Conservation (phyloP, 2,329 filamentous ascomycete species). For the Verticillium klebahnii region DNA sequence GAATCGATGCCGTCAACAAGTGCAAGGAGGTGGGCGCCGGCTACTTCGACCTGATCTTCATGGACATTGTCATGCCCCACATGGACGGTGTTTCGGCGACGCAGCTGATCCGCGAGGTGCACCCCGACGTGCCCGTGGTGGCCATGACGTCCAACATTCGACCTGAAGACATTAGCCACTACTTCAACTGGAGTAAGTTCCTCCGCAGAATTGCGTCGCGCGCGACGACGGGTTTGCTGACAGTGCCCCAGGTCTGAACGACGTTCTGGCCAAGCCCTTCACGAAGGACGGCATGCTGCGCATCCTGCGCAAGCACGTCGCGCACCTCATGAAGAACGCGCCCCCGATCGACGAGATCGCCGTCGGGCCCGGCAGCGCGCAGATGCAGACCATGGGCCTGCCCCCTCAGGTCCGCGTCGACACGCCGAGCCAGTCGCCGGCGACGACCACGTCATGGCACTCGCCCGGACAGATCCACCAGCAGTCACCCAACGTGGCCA, state of each 20-base stretch:
- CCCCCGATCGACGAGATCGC: constrained; percentile 40
- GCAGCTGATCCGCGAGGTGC: constrained; percentile 84
- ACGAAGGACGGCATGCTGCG: constrained; percentile 81
- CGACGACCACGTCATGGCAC: constrained; percentile 41
- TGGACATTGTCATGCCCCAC: constrained; percentile 97
- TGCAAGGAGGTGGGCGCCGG: constrained; percentile 49
- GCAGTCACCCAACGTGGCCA: constrained; percentile 35
- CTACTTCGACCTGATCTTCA: constrained; percentile 67
- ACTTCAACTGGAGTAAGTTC: constrained; percentile 59
- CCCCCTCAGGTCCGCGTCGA: constrained; percentile 43
- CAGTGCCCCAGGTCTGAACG: constrained; percentile 75
- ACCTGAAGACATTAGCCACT: constrained; percentile 93
- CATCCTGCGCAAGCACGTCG: constrained; percentile 83
- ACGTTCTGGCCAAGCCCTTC: constrained; percentile 94
- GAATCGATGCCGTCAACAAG: constrained; percentile 86
- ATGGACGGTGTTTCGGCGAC: constrained; percentile 93
- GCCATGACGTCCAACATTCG: constrained; percentile 99
- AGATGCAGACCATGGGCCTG: constrained; percentile 29
- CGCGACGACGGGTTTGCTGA: not conserved
- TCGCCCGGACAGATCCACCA: constrained; percentile 50
- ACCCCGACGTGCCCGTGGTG: constrained; percentile 79
- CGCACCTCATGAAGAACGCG: constrained; percentile 71
- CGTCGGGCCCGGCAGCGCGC: constrained; percentile 20
- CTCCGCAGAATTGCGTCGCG: not conserved
- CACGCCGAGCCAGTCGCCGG: constrained; percentile 50